A percentile compares a stretch with the other conserved stretches of the same genome.
Conservation (phyloP, 2,329 filamentous ascomycete species). For the Nothophoma quercina region DNA sequence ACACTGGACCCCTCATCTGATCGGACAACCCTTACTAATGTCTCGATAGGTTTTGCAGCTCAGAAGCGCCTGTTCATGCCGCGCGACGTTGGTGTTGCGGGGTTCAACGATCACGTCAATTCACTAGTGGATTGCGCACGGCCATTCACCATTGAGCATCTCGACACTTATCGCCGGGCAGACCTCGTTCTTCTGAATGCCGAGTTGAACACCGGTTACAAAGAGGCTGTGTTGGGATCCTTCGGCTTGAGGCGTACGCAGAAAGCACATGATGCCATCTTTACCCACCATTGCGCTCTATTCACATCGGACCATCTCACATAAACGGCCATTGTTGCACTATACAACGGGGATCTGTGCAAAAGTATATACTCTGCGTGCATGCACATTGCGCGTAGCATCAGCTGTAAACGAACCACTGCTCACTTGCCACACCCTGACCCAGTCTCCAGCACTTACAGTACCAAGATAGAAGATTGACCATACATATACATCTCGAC, state of each 20-base stretch:
- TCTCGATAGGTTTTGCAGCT: slow-evolving; percentile 11
- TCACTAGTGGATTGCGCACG: slow-evolving; percentile 39
- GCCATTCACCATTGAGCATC: slow-evolving; percentile 31
- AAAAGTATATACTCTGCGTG: neutral
- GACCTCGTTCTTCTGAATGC: slow-evolving; percentile 1
- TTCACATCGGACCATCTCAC: neutral
- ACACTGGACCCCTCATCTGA: slow-evolving; percentile 9
- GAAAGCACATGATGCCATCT: slow-evolving; percentile 32
- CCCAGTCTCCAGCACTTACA: neutral
- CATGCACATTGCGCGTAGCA: neutral
- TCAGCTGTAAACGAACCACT: neutral
- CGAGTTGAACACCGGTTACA: slow-evolving; percentile 1
- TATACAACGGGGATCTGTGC: neutral
- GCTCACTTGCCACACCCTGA: neutral
- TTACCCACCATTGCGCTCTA: slow-evolving; percentile 25
- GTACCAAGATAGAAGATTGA: neutral
- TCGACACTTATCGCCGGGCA: slow-evolving; percentile 30
- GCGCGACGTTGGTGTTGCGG: slow-evolving; percentile 38
- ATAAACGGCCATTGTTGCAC: neutral
- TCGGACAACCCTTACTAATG: slow-evolving; percentile 24
- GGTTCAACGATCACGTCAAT: slow-evolving; percentile 46
- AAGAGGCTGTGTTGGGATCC: neutral
- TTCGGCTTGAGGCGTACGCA: neutral
- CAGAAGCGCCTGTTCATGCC: slow-evolving; percentile 12
- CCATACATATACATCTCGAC: neutral